Base-by-base conservation (phyloP, 106 monocot genomes). In the Phalaenopsis equestris region DNA sequence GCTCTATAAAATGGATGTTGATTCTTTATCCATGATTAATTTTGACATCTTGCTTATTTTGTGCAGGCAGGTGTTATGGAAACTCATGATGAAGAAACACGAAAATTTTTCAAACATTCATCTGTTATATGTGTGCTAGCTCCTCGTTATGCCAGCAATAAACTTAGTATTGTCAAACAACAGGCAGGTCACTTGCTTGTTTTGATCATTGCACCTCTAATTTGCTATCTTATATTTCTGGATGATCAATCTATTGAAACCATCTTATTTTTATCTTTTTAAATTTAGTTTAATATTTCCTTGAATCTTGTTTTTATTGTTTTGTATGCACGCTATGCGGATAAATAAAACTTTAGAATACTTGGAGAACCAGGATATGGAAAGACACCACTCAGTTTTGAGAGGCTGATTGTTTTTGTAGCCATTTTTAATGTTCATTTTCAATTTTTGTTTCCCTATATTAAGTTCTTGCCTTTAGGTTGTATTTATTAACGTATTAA, bases 31-130 rank as follows among this genome's bases (percentile, higher is more conserved):
- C 74, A 42, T 74, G n/a, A 48, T 68, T 77, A 46, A 75, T 36
- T 80, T 48, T 67, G 45, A 41, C 42, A 41, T 21, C 16, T 75
- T 38, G 36, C 18, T 39, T 72, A 73, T 64, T 67, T 83, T 56
- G 56, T 82, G 80, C 85, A 92, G 92, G 81, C 73, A 39, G 92
- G 92, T 80, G 87, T 92, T 23, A 92, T 92, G 92, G 82, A 75
- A 84, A 92, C 90, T 67, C 92, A 92, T 81, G 92, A 92, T 81
- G 92, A 92, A 83, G 92, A 92, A 78, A 90, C 90, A 30, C 73
- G 86, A 21, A 92, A 84, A 42, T 92, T 90, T 82, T 92, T 92
- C 86, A 92, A 88, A 79, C 90, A 92, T 84, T 92, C 92, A 65
- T 92, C 92, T 58, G 92, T 92, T 36, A 90, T 92, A 23, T 92